Evolutionary conservation across 352 stramenopile species (phyloP).

Genomic region (Globisporangium alternatum): DNA sequence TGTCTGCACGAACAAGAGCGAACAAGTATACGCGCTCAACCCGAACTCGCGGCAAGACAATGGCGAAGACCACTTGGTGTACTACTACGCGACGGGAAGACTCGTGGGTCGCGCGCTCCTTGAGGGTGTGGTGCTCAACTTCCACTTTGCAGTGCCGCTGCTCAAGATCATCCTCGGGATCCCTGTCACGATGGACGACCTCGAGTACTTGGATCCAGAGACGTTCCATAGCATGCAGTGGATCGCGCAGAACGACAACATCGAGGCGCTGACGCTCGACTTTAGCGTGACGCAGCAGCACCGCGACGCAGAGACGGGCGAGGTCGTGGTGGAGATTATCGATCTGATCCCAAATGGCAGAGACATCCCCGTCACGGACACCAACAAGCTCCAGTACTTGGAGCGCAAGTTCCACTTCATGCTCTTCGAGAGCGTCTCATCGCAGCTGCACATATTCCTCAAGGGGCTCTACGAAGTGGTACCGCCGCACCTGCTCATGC

Average conservation of each 20-base stretch:
- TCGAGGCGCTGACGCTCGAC: slow-evolving; percentile 52
- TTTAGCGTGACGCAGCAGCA: slow-evolving; percentile 52
- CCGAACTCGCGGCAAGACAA: slow-evolving; percentile 52
- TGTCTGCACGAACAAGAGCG: slow-evolving; percentile 40
- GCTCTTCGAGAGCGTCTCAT: slow-evolving; percentile 89
- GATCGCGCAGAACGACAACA: slow-evolving; percentile 57
- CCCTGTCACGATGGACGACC: slow-evolving; percentile 92
- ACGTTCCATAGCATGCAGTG: slow-evolving; percentile 60
- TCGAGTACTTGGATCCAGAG: slow-evolving; percentile 83
- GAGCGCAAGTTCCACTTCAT: slow-evolving; percentile 92
- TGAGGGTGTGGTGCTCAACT: slow-evolving; percentile 93
- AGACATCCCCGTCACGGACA: slow-evolving; percentile 90
- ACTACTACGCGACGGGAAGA: slow-evolving; percentile 54
- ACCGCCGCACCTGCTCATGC: slow-evolving; percentile 87
- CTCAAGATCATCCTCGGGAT: slow-evolving; percentile 97
- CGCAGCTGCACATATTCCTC: slow-evolving; percentile 89
- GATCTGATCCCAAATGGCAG: slow-evolving; percentile 61
- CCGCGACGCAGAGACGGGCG: neutral
- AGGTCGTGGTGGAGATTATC: slow-evolving; percentile 28
- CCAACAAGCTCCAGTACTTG: slow-evolving; percentile 94
- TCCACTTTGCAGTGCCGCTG: slow-evolving; percentile 93
- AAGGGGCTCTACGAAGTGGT: slow-evolving; percentile 97
- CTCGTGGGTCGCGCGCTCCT: slow-evolving; percentile 60
- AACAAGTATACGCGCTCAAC: slow-evolving; percentile 66
- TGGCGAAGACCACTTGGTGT: slow-evolving; percentile 66